Conservation (phyloP, 208 protist species). For the Acanthamoeba pearcei region DNA sequence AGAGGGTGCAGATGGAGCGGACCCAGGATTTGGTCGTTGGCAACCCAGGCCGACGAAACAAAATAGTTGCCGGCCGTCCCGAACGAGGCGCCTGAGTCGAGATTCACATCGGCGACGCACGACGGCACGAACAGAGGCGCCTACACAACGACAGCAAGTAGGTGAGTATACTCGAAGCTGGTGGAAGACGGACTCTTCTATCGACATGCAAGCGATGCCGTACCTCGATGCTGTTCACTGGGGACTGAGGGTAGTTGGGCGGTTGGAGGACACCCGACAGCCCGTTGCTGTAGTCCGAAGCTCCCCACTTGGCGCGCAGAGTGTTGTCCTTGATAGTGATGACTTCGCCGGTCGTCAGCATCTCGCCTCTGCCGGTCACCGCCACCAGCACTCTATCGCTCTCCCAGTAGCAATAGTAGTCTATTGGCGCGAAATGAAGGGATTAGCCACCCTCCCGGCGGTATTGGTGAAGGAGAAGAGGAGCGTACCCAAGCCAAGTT, state of each 20-base stretch:
- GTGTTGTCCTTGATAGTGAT: slow-evolving; percentile 33
- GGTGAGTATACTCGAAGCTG: not conserved
- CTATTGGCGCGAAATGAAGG: not conserved
- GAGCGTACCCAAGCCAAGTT: slow-evolving; percentile 54
- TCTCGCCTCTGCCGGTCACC: slow-evolving; percentile 65
- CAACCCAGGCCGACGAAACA: not conserved
- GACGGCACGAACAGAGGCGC: not conserved
- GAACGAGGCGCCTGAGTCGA: not conserved
- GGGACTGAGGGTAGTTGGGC: not conserved
- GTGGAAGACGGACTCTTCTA: not conserved
- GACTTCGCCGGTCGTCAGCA: not conserved
- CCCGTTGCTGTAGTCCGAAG: slow-evolving; percentile 39
- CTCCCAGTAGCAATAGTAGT: slow-evolving; percentile 75
- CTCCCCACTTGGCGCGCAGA: not conserved
- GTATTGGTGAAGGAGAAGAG: not conserved
- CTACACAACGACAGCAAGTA: not conserved
- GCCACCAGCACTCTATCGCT: slow-evolving; percentile 65
- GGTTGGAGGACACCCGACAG: not conserved
- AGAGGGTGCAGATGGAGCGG: not conserved
- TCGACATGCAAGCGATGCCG: not conserved
- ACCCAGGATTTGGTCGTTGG: not conserved
- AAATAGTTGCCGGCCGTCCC: not conserved
- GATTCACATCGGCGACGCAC: not conserved
- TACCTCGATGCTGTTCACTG: not conserved
- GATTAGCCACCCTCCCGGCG: not conserved